These are phyloP conservation scores for Capronia coronata DNA, from an alignment of 2,329 filamentous ascomycete genomes.

Conservation along the genomic window DNA sequence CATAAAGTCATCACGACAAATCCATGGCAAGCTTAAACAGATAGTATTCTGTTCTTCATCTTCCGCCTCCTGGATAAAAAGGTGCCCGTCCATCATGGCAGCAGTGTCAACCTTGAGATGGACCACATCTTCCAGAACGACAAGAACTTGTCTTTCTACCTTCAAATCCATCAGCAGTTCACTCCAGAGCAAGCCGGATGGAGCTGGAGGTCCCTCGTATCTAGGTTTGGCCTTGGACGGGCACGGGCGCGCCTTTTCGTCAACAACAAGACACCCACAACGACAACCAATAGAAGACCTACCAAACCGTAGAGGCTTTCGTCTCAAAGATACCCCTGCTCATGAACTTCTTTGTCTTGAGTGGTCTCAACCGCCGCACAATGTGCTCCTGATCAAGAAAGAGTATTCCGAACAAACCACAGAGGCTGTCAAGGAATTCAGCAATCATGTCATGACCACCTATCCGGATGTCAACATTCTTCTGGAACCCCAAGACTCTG, in stretches of 20 bases:
- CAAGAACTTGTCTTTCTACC: background rate
- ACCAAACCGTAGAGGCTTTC: conserved; percentile 14
- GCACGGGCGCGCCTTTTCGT: conserved; percentile 1
- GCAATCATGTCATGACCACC: conserved; percentile 66
- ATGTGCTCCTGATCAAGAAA: conserved; percentile 64
- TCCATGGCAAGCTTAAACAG: background rate
- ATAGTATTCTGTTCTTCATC: background rate
- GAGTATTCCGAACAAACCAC: conserved; percentile 52
- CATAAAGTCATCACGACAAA: too few species aligned
- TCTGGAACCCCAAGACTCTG: conserved; percentile 70
- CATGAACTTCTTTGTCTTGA: conserved; percentile 59
- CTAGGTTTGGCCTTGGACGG: background rate
- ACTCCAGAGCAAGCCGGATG: background rate
- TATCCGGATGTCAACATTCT: conserved; percentile 78
- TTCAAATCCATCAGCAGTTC: background rate
- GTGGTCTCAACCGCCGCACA: conserved; percentile 63
- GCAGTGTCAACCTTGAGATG: background rate
- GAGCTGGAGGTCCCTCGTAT: background rate
- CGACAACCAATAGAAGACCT: conserved; percentile 7
- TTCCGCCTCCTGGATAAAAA: background rate
- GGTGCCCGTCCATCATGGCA: background rate
- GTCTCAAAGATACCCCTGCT: conserved; percentile 20
- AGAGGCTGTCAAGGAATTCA: conserved; percentile 53
- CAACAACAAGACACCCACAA: background rate
- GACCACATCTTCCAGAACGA: background rate